A percentile compares a stretch with the other conserved stretches of the same genome.
phyloP scores from a whole-genome alignment of 2,329 filamentous ascomycete genomes.

The Beauveria medogensis region DNA sequence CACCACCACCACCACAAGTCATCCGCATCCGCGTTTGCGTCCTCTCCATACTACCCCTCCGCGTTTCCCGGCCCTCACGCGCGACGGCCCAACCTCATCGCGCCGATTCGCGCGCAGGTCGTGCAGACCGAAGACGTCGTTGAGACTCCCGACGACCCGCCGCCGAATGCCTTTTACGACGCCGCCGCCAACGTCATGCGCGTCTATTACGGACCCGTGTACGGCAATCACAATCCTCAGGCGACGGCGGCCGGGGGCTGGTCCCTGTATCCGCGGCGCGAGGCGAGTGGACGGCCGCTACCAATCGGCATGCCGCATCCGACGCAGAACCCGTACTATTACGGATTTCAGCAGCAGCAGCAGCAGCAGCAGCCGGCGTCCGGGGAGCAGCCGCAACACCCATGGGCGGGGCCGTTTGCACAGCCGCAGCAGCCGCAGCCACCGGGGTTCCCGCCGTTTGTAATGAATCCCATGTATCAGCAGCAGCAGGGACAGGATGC shows the following conservation, averaged over 20 bases:
- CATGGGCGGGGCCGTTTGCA: neutral
- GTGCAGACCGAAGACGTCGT: conserved; percentile 49
- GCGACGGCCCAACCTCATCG: conserved; percentile 36
- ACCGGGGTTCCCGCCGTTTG: conserved; percentile 13
- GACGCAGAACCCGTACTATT: conserved; percentile 33
- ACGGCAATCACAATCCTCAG: conserved; percentile 40
- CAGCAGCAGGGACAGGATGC: conserved; percentile 2
- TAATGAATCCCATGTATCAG: conserved; percentile 14
- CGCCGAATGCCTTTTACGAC: conserved; percentile 53
- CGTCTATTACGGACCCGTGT: conserved; percentile 49
- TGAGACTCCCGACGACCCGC: conserved; percentile 43
- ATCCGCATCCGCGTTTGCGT: neutral
- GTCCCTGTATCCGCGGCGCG: conserved; percentile 37
- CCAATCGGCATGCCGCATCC: conserved; percentile 38
- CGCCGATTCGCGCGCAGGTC: conserved; percentile 40
- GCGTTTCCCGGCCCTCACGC: conserved; percentile 23
- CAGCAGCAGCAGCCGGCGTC: too few species aligned
- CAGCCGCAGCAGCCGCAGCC: neutral
- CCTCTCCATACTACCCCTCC: conserved; percentile 18
- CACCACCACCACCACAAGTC: conserved; percentile 1
- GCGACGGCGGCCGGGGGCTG: too few species aligned
- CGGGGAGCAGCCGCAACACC: too few species aligned
- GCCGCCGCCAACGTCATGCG: conserved; percentile 42
- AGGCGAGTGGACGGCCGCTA: conserved; percentile 23
- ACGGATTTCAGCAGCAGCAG: conserved; percentile 25